Base-by-base conservation (phyloP, 176 grass and related monocot species). In the Avena eriantha region DNA sequence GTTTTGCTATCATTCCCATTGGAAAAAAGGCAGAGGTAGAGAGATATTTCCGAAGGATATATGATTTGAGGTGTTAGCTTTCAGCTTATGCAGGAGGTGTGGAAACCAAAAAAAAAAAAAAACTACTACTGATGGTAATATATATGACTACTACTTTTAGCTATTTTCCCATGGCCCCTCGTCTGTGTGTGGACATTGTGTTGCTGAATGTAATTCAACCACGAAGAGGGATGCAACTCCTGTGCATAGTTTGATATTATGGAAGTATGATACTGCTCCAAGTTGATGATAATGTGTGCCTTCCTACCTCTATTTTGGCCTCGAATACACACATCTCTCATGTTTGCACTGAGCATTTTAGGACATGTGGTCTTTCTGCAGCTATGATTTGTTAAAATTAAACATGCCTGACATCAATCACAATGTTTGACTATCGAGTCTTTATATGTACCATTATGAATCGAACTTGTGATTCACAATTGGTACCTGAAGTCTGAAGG, bases 171-270 rank as follows among this genome's bases (percentile, higher is more conserved):
- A 16, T 66, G 24, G 10, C 11, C 26, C 39, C 68, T 91, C 71
- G 3, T 80, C 26, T 76, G 69, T 46, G 23, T 76, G 21, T 69
- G 41, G 29, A 57, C 65, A 60, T 35, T 75, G 18, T 84, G 11
- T 84, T 5, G 15, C 22, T 60, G 59, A 49, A 76, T 87, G 81
- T 84, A 84, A 87, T 41, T 87, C 68, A 61, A 17, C 36, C 51
- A 75, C 48, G 9, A 41, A 24, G 15, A 73, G 26, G 78, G 54
- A 11, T 35, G 21, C 50, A 76, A 43, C 39, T 53, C 65, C 0
- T 84, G 81, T 87, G 68, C 85, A 87, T 83, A 86, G 15, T 19
- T 73, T 41, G 17, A 50, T n/a, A 53, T 53, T 46, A 50, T 58
- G 53, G 1, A 45, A 49, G 24, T 60, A 48, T 39, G 23, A 21